Evolutionary conservation across 2,329 filamentous ascomycete genomes (phyloP).

Genomic region (Monosporascus sp.): DNA sequence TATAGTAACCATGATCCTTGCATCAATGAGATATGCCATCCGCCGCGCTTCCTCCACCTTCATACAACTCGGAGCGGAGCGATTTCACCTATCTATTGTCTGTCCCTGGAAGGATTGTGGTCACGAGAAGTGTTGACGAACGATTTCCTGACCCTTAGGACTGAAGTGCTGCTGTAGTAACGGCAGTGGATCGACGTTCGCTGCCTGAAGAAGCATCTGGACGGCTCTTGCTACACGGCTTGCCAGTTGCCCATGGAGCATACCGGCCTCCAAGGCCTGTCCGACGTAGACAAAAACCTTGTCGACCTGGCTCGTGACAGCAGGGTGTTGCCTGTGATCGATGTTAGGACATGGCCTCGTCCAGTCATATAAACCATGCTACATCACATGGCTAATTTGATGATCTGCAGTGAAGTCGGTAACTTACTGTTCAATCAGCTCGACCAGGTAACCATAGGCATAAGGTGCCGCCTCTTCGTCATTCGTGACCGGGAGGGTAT

Average conservation of each 20-base stretch:
- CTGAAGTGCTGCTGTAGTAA: slow-evolving; percentile 66
- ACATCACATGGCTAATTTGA: neutral
- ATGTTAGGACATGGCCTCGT: slow-evolving; percentile 1
- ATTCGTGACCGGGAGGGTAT: slow-evolving; percentile 85
- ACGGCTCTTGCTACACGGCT: slow-evolving; percentile 70
- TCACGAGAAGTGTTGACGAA: slow-evolving; percentile 72
- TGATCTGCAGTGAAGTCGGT: neutral
- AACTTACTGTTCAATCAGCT: slow-evolving; percentile 91
- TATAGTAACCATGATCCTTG: no score
- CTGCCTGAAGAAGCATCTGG: slow-evolving; percentile 69
- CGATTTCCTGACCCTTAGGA: slow-evolving; percentile 74
- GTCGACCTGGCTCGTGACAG: slow-evolving; percentile 69
- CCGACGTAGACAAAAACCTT: slow-evolving; percentile 83
- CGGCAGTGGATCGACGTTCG: slow-evolving; percentile 70
- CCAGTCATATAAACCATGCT: neutral
- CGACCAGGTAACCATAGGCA: slow-evolving; percentile 85
- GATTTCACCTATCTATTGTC: slow-evolving; percentile 14
- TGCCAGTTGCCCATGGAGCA: slow-evolving; percentile 79
- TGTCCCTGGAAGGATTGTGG: neutral
- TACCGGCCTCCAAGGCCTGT: slow-evolving; percentile 85
- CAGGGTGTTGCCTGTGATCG: slow-evolving; percentile 71
- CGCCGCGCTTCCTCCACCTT: neutral
- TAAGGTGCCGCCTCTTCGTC: slow-evolving; percentile 97
- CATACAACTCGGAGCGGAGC: neutral
- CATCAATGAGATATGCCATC: no score